Evolutionary conservation across 2,329 filamentous ascomycete species (phyloP).

Genomic region (Claviceps arundinis): DNA sequence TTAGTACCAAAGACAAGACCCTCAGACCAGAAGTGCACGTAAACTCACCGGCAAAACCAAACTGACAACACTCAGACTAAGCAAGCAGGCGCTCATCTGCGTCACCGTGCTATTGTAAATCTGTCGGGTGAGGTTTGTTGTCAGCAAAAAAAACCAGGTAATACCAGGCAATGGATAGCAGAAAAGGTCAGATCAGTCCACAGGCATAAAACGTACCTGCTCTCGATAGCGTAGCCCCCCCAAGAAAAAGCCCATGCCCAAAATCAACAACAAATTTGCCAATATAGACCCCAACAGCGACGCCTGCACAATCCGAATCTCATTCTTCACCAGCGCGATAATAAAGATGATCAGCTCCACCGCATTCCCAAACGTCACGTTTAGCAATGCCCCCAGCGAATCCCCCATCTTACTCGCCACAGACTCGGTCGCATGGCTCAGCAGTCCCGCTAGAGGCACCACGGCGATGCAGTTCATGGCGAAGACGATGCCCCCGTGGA

Average conservation of each 20-base stretch:
- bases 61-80: constrained; percentile 84
- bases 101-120: constrained; percentile 93
- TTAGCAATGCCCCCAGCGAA: constrained; percentile 58
- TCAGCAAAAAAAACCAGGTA: neutral
- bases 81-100: constrained; percentile 87
- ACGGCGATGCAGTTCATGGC: constrained; percentile 65
- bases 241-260: constrained; percentile 84
- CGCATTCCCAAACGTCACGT: constrained; percentile 67
- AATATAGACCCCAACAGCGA: constrained; percentile 82
- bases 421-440: constrained; percentile 62
- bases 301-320: constrained; percentile 86
- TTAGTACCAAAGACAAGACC: constrained; percentile 11
- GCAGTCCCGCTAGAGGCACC: constrained; percentile 57
- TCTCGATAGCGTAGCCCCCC: constrained; percentile 79
- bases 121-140: constrained; percentile 21
- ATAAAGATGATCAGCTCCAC: constrained; percentile 66
- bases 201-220: constrained; percentile 37
- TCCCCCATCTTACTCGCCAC: constrained; percentile 62
- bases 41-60: constrained; percentile 61
- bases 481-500: constrained; percentile 52
- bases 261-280: constrained; percentile 73
- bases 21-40: neutral
- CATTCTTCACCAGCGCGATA: constrained; percentile 29
- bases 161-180: no score
- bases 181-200: no score